Conservation (phyloP, 768 basidiomycete species). For the Pholiota molesta region DNA sequence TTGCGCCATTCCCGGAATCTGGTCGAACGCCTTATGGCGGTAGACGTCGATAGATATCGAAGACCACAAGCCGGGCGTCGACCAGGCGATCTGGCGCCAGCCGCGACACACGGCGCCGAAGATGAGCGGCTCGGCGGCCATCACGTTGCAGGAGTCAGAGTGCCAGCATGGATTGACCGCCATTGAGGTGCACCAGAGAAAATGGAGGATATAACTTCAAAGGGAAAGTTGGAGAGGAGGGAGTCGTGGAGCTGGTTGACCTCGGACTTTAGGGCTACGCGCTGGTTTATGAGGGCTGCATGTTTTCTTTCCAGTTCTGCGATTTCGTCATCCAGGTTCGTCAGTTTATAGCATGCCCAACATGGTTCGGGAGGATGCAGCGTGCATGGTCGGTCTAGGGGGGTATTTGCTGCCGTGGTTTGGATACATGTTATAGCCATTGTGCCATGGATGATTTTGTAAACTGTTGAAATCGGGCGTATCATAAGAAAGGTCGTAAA, state of each 20-base stretch:
- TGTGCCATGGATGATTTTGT: too few species aligned
- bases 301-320: background rate
- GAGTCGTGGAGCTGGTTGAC: conserved; percentile 1
- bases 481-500: too few species aligned
- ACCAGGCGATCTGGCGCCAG: conserved; percentile 5
- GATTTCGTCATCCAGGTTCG: background rate
- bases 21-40: background rate
- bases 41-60: background rate
- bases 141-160: background rate
- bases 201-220: background rate
- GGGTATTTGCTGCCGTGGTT: too few species aligned
- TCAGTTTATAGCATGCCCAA: background rate
- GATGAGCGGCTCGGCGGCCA: background rate
- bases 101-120: background rate
- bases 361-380: too few species aligned
- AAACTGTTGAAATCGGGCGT: too few species aligned
- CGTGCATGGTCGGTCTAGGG: too few species aligned
- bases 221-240: background rate
- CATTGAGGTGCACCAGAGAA: background rate
- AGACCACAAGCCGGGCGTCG: background rate
- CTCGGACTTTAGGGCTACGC: background rate
- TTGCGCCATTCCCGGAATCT: background rate
- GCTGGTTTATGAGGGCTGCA: background rate
- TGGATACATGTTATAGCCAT: too few species aligned
- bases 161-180: background rate